A percentile compares a stretch with the other conserved stretches of the same genome.
Conservation (phyloP, 345 rosid species). For the Eucalyptus dawsonii region DNA sequence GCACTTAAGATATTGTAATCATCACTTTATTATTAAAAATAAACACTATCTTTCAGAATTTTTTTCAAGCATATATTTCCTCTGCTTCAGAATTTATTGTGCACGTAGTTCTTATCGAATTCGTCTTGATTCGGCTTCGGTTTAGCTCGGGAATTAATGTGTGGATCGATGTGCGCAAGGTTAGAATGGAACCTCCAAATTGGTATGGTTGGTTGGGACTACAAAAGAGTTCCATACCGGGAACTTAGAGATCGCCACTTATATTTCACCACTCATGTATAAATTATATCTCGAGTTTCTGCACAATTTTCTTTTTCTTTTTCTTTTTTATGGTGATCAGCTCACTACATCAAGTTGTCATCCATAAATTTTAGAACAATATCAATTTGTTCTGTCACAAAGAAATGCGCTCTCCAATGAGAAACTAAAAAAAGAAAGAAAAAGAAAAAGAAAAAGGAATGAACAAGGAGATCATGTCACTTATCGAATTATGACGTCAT, state of each 20-base stretch:
- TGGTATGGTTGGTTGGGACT: neutral
- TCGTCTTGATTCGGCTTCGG: neutral
- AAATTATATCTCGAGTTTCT: neutral
- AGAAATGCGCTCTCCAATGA: no score
- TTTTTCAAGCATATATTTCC: no score
- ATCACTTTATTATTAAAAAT: no score
- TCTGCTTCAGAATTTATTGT: neutral
- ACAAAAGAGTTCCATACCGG: neutral
- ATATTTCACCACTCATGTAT: neutral
- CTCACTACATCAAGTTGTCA: no score
- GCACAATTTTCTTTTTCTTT: no score
- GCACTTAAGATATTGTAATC: no score
- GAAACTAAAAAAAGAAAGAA: no score
- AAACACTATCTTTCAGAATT: no score
- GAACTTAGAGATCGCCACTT: neutral
- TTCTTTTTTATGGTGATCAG: no score
- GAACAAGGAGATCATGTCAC: neutral
- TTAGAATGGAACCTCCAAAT: neutral
- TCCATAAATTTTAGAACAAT: no score
- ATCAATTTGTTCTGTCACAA: no score
- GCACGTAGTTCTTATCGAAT: neutral
- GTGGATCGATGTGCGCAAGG: neutral
- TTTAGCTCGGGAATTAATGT: neutral
- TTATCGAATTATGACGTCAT: neutral
- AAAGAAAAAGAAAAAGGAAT: neutral